phyloP scores from a whole-genome alignment of 75 land plant genomes.

The Picea sitchensis region DNA sequence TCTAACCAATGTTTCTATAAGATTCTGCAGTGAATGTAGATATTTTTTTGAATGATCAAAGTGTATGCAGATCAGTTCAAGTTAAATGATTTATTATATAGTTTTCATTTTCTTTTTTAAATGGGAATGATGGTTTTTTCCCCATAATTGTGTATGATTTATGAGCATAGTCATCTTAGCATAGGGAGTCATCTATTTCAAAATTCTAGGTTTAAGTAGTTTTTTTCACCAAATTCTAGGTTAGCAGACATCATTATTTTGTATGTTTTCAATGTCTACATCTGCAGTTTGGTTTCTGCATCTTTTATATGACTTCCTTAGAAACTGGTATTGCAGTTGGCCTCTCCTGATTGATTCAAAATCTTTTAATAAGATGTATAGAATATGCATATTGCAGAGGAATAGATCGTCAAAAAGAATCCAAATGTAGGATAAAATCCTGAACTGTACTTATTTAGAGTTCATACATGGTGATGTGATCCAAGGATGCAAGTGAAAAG shows the following conservation, averaged over 20 bases:
- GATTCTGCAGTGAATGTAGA: background rate
- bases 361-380: background rate
- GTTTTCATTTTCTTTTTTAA: background rate
- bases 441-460: background rate
- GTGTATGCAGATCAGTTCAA: no score
- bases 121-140: background rate
- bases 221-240: background rate
- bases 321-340: background rate
- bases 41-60: background rate
- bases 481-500: background rate
- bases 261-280: background rate
- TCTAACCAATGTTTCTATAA: background rate
- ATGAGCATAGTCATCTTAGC: background rate
- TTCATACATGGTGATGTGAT: background rate
- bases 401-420: background rate
- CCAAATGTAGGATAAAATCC: background rate
- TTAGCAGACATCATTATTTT: background rate
- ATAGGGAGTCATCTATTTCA: background rate
- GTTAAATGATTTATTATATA: background rate
- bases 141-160: background rate
- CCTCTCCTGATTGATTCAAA: background rate
- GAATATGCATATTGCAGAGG: background rate
- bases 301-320: background rate
- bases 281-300: background rate
- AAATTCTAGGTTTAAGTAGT: background rate